These are phyloP conservation scores for Leishmania amazonensis DNA, from an alignment of 208 protist species.

Conservation along the genomic window DNA sequence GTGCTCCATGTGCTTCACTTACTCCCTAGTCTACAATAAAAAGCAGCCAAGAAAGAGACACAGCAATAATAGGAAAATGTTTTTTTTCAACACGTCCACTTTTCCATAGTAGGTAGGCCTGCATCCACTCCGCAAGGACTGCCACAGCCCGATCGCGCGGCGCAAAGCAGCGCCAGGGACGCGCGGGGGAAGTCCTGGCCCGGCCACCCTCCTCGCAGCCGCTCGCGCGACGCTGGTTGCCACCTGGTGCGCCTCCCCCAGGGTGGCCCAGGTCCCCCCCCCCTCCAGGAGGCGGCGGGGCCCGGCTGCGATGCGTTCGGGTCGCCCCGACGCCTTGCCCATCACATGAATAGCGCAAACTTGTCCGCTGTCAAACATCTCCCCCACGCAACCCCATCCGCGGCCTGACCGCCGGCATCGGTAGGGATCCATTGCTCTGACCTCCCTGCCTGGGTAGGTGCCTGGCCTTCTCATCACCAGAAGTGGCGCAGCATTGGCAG, in stretches of 20 bases:
- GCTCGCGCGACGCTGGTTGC: not conserved
- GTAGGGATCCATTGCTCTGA: not conserved
- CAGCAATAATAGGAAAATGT: not conserved
- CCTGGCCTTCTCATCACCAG: not conserved
- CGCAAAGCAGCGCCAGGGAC: not conserved
- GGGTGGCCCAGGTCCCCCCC: not conserved
- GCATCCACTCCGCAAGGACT: not conserved
- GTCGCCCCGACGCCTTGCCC: not conserved
- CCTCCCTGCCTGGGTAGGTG: not conserved
- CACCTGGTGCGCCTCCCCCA: not conserved
- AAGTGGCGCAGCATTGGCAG: not conserved
- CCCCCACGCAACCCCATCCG: not conserved
- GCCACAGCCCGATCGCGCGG: not conserved
- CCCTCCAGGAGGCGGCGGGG: not conserved
- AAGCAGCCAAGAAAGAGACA: not conserved
- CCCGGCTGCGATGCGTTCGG: not conserved
- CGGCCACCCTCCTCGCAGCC: not conserved
- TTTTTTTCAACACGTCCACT: not conserved
- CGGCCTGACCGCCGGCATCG: not conserved
- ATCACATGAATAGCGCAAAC: not conserved
- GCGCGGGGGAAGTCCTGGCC: not conserved
- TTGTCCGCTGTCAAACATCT: not conserved
- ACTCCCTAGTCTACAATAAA: not conserved
- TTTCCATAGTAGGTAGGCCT: not conserved
- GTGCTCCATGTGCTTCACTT: not conserved